Evolutionary conservation across 305 asterid species (phyloP).

Genomic region (Caryopteris hybrid): DNA sequence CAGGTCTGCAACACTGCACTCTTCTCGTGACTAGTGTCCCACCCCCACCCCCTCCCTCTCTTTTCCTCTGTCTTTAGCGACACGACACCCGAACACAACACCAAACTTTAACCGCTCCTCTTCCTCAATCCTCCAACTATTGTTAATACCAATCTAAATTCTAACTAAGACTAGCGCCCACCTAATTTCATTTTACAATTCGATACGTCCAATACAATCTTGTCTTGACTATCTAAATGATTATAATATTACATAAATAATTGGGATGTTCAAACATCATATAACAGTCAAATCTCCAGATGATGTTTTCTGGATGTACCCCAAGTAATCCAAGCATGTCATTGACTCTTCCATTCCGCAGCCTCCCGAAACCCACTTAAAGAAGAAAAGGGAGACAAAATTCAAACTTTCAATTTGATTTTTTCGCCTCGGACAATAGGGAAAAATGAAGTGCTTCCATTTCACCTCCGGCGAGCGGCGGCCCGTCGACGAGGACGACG

Average conservation of each 20-base stretch:
- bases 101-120: conserved; percentile 12
- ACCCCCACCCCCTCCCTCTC: background rate
- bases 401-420: background rate
- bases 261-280: conserved; percentile 1
- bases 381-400: background rate
- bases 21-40: conserved; percentile 26
- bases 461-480: conserved; percentile 51
- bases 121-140: background rate
- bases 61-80: conserved; percentile 1
- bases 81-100: conserved; percentile 6
- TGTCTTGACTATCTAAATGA: background rate
- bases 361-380: conserved; percentile 8
- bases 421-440: no score
- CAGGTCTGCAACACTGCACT: conserved; percentile 18
- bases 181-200: background rate
- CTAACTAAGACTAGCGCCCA: background rate
- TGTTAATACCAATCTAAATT: background rate
- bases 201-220: background rate
- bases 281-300: conserved; percentile 21
- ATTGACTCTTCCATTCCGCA: conserved; percentile 23
- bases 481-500: conserved; percentile 36
- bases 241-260: background rate
- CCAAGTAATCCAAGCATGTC: background rate
- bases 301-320: conserved; percentile 20
- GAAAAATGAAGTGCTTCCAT: conserved; percentile 82